These are phyloP conservation scores for Pistacia vera DNA, from an alignment of 345 rosid genomes.

Conservation along the genomic window DNA sequence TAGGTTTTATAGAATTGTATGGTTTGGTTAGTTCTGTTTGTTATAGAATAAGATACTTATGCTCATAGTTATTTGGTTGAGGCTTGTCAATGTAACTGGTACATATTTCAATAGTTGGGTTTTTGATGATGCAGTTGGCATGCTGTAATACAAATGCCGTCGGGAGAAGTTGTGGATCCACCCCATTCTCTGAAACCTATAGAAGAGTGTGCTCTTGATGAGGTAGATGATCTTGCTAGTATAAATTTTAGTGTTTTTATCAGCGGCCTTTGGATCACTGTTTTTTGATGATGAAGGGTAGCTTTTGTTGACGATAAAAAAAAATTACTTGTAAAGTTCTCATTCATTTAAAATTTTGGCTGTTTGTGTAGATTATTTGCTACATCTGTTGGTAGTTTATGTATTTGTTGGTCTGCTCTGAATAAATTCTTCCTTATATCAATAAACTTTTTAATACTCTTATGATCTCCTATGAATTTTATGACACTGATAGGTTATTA, in stretches of 20 bases:
- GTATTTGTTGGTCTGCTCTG: background rate
- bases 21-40: background rate
- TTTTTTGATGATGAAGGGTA: background rate
- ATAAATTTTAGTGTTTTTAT: constrained; percentile 9
- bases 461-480: background rate
- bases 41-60: background rate
- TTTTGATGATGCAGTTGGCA: constrained; percentile 70
- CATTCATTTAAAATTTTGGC: background rate
- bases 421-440: background rate
- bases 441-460: background rate
- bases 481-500: background rate
- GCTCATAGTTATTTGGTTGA: background rate
- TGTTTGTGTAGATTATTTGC: background rate
- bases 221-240: constrained; percentile 42
- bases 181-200: constrained; percentile 78
- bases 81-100: constrained; percentile 3
- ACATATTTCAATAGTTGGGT: background rate
- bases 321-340: background rate
- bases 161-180: constrained; percentile 59
- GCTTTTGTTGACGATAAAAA: background rate
- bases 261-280: constrained; percentile 1
- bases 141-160: constrained; percentile 65
- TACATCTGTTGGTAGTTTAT: background rate
- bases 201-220: constrained; percentile 61
- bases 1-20: background rate